These are phyloP conservation scores for Lasiosphaeris hirsuta DNA, from an alignment of 495 filamentous ascomycete species.

Conservation along the genomic window DNA sequence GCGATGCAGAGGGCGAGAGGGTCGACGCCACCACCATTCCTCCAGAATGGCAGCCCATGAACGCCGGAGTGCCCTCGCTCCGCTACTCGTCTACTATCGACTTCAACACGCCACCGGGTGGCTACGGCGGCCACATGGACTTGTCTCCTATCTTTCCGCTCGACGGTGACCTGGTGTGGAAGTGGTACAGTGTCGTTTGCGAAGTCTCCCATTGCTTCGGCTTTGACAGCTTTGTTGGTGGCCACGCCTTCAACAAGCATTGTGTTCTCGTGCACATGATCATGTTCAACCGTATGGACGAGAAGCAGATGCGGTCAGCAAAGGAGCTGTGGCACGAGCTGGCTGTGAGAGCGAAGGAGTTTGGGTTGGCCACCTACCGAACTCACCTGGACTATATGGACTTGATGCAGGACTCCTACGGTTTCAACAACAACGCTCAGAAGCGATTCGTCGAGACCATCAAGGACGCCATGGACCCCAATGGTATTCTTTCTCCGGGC, in stretches of 20 bases:
- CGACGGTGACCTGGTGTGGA: background rate
- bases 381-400: too few species aligned
- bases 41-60: slow-evolving; percentile 25
- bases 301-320: too few species aligned
- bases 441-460: too few species aligned
- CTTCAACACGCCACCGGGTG: slow-evolving; percentile 5
- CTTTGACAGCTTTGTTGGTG: background rate
- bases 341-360: too few species aligned
- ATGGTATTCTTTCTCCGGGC: too few species aligned
- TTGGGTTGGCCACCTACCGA: too few species aligned
- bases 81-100: slow-evolving; percentile 40
- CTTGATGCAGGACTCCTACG: too few species aligned
- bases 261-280: slow-evolving; percentile 26
- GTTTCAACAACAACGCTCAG: too few species aligned
- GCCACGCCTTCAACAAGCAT: slow-evolving; percentile 3
- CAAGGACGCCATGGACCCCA: too few species aligned
- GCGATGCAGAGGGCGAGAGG: too few species aligned
- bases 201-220: background rate
- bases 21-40: background rate
- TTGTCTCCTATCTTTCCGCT: slow-evolving; percentile 4
- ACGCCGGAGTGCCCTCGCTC: slow-evolving; percentile 23
- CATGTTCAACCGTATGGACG: slow-evolving; percentile 23
- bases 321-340: too few species aligned
- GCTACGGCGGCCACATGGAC: background rate
- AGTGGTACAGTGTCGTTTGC: background rate